Percentiles rank a stretch among this genome's conserved stretches.
Evolutionary conservation across 345 rosid genomes (phyloP).

Genomic region (Ceriops decandra): DNA sequence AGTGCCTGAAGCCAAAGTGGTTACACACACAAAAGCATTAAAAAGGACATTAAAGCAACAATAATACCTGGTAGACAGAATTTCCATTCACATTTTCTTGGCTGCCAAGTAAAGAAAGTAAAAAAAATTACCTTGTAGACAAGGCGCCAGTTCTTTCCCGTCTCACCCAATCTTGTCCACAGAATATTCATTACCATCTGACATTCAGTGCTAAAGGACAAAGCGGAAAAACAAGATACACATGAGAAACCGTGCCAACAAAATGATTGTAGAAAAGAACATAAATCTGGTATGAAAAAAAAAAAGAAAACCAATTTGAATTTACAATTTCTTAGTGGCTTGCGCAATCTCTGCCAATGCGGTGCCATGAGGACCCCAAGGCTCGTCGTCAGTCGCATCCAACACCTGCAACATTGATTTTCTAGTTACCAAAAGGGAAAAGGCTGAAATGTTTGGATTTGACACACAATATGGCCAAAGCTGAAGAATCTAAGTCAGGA

Average conservation of each 20-base stretch:
- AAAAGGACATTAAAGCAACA: conserved; percentile 11
- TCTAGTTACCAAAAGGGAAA: neutral
- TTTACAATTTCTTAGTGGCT: conserved; percentile 88
- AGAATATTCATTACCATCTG: conserved; percentile 93
- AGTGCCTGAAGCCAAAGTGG: conserved; percentile 53
- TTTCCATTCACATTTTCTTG: neutral
- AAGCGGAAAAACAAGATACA: conserved; percentile 17
- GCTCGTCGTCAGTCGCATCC: conserved; percentile 97
- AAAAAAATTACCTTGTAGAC: conserved; percentile 76
- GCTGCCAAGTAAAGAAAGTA: neutral
- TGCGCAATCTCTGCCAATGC: conserved; percentile 90
- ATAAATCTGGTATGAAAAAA: neutral
- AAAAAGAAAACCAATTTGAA: conserved; percentile 8
- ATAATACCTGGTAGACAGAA: conserved; percentile 4
- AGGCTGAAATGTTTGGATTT: neutral
- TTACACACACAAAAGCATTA: conserved; percentile 5
- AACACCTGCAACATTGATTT: conserved; percentile 53
- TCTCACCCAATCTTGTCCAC: conserved; percentile 85
- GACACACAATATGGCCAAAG: neutral
- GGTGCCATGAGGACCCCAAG: conserved; percentile 99
- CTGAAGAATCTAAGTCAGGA: no score
- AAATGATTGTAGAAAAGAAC: neutral
- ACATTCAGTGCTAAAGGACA: conserved; percentile 70
- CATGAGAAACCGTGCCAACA: neutral
- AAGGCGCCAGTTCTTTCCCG: conserved; percentile 97